Conservation (phyloP, 2,329 filamentous ascomycete species). For the Cladorrhinum sp. region DNA sequence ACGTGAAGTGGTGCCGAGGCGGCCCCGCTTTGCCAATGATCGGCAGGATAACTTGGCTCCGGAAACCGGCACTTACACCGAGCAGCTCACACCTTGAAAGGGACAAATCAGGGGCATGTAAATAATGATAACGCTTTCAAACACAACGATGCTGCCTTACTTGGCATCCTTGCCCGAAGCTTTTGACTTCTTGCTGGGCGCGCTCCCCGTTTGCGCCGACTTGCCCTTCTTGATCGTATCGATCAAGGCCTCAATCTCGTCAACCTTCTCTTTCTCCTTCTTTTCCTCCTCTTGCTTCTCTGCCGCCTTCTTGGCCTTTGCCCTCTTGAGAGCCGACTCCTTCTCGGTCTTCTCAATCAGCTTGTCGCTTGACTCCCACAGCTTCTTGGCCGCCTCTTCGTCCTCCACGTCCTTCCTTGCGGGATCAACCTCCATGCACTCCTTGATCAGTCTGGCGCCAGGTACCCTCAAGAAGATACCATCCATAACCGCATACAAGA, state of each 20-base stretch:
- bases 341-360: slow-evolving; percentile 81
- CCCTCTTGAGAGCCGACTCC: slow-evolving; percentile 62
- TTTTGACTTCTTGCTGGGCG: slow-evolving; percentile 11
- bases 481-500: slow-evolving; percentile 85
- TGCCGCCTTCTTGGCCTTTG: slow-evolving; percentile 37
- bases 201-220: slow-evolving; percentile 23
- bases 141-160: background rate
- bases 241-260: slow-evolving; percentile 41
- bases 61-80: slow-evolving; percentile 5
- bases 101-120: background rate
- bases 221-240: slow-evolving; percentile 44
- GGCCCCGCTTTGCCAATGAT: slow-evolving; percentile 15
- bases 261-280: slow-evolving; percentile 34
- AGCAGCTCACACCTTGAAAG: background rate
- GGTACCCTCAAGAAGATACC: slow-evolving; percentile 59
- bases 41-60: slow-evolving; percentile 7
- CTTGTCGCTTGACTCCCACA: slow-evolving; percentile 88
- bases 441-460: slow-evolving; percentile 78
- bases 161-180: slow-evolving; percentile 2
- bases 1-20: slow-evolving; percentile 19
- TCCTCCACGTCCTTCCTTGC: slow-evolving; percentile 72
- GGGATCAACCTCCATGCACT: slow-evolving; percentile 75
- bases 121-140: background rate
- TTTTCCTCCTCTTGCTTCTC: slow-evolving; percentile 36
- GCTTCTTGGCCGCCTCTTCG: slow-evolving; percentile 73